Base-by-base conservation (phyloP, 805 yeast genomes). In the Saccharomycopsis fibuligera region DNA sequence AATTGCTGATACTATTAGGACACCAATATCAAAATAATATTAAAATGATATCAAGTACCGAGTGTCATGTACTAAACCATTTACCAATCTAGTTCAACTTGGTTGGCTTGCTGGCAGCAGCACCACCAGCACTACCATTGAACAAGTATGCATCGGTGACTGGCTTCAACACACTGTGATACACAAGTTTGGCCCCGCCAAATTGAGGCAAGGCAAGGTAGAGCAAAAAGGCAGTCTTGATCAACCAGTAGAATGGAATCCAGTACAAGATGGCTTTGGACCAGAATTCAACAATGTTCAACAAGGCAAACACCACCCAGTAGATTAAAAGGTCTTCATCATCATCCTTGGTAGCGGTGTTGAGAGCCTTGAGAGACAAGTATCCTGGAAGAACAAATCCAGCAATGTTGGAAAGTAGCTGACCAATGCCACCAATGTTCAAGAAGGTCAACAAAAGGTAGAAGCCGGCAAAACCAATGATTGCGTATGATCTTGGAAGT, bases 251-350 rank as follows among this genome's bases (percentile, higher is more conserved):
- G 65, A 93, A 89, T 61, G 99, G 99, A 57, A 93, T 69, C 95
- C 96, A 87, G 76, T 89, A 89, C 51, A 91, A 74, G 60, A 93
- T 83, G 33, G 96, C 84, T 61, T 81, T 79, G 47, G 96, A 82
- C 98, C 97, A 93, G 76, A 88, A 93, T 72, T 93, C 99, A 60
- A 88, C 64, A 46, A 93, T 90, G 66, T 82, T 87, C 71, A 93
- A 78, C 59, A 82, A 81, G 14, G 96, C 96, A 64, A 86, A 93
- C n/a, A 93, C 96, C 50, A 93, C 96, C 99, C 99, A 93, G 74
- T 93, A 93, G 12, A 97, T 86, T 62, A 93, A 77, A 64, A 86
- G 78, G 65, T 84, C 83, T 41, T 93, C 81, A 68, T 93, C 99
- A 65, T 91, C 97, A 38, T 70, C 68, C 37, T 80, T 68, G 16